Percentiles rank a stretch among this genome's conserved stretches.
phyloP scores from a whole-genome alignment of 2,329 filamentous ascomycete genomes.

The Fusarium sp. region DNA sequence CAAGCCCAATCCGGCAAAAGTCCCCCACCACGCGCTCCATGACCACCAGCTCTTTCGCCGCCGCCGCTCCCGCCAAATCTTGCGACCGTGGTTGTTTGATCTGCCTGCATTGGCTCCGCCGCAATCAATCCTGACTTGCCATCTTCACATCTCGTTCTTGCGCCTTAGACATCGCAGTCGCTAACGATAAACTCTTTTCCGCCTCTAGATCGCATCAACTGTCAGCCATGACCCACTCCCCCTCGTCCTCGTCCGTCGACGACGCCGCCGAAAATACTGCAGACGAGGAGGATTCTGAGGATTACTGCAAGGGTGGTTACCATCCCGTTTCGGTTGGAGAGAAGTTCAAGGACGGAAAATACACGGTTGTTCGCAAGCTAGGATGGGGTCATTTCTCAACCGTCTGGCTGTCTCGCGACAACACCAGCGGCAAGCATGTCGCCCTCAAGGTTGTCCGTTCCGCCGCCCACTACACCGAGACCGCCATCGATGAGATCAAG shows the following conservation, averaged over 20 bases:
- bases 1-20: constrained; percentile 47
- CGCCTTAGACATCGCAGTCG: constrained; percentile 21
- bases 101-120: constrained; percentile 38
- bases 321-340: constrained; percentile 95
- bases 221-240: constrained; percentile 75
- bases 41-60: constrained; percentile 42
- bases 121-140: constrained; percentile 26
- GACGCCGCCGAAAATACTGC: constrained; percentile 91
- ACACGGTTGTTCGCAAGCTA: constrained; percentile 94
- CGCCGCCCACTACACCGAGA: constrained; percentile 98
- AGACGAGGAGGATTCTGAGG: constrained; percentile 98
- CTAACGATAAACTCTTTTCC: constrained; percentile 28
- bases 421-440: constrained; percentile 90
- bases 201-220: constrained; percentile 65
- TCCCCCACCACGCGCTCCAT: constrained; percentile 44
- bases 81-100: constrained; percentile 42
- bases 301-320: constrained; percentile 99
- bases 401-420: constrained; percentile 87
- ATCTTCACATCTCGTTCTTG: constrained; percentile 18
- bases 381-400: constrained; percentile 99
- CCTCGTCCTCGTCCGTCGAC: constrained; percentile 83
- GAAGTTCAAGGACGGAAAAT: constrained; percentile 97
- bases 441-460: constrained; percentile 98
- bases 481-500: constrained; percentile 98
- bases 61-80: constrained; percentile 40